Evolutionary conservation across 768 basidiomycete species (phyloP).

Genomic region (Plicaturopsis crispa): DNA sequence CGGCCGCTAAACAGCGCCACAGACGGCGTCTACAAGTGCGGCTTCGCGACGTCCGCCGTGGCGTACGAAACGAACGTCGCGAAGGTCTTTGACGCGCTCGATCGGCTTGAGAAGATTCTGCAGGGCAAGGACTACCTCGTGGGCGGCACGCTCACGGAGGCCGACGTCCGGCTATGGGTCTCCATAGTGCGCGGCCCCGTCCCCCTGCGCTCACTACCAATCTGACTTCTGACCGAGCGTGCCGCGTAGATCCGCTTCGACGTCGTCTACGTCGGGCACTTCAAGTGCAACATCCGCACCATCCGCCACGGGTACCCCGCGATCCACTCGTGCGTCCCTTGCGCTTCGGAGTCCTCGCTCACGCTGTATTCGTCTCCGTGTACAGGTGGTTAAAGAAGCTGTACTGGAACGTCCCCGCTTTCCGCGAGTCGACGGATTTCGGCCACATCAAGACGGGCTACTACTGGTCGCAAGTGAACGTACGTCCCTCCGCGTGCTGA

Average conservation of each 20-base stretch:
- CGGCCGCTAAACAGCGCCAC: neutral
- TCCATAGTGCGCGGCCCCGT: slow-evolving; percentile 57
- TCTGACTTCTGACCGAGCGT: too few relatives aligned
- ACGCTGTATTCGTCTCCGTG: neutral
- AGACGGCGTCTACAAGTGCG: slow-evolving; percentile 60
- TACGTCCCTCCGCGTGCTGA: too few relatives aligned
- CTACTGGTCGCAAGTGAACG: slow-evolving; percentile 24
- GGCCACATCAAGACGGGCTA: slow-evolving; percentile 46
- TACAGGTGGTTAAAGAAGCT: slow-evolving; percentile 50
- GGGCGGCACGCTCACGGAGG: slow-evolving; percentile 52
- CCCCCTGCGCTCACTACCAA: too few relatives aligned
- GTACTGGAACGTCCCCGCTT: slow-evolving; percentile 63
- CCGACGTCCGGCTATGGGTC: slow-evolving; percentile 54
- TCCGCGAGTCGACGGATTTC: slow-evolving; percentile 58
- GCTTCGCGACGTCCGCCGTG: slow-evolving; percentile 53
- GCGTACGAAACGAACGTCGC: slow-evolving; percentile 55
- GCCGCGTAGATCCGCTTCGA: slow-evolving; percentile 57
- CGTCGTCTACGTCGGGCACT: slow-evolving; percentile 55
- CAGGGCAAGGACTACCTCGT: slow-evolving; percentile 54
- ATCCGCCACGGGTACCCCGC: slow-evolving; percentile 60
- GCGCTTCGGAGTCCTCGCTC: neutral
- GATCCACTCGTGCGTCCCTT: slow-evolving; percentile 31
- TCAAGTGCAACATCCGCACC: slow-evolving; percentile 60
- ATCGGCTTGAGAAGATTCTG: slow-evolving; percentile 51
- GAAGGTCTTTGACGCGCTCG: slow-evolving; percentile 48